A percentile compares a stretch with the other conserved stretches of the same genome.
Conservation (phyloP, 495 filamentous ascomycete species). For the Penicillium pulvis region DNA sequence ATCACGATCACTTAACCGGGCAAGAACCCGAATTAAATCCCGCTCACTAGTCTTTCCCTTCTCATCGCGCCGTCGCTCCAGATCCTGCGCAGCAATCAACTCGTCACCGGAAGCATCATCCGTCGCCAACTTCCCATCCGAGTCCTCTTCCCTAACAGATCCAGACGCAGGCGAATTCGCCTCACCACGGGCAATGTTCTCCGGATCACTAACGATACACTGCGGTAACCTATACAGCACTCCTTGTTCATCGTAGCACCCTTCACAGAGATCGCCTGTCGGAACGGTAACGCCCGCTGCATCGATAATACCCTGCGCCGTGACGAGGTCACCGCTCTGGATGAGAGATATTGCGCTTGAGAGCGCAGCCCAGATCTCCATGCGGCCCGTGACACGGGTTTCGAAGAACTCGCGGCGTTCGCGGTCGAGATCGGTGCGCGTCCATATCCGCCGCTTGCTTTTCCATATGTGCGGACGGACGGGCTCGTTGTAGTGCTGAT, state of each 20-base stretch:
- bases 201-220: slow-evolving; percentile 74
- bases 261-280: slow-evolving; percentile 68
- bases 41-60: slow-evolving; percentile 58
- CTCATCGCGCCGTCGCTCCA: slow-evolving; percentile 64
- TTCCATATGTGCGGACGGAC: slow-evolving; percentile 54
- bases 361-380: slow-evolving; percentile 79
- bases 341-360: slow-evolving; percentile 65
- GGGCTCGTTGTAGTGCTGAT: slow-evolving; percentile 54
- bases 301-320: slow-evolving; percentile 75
- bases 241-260: slow-evolving; percentile 77
- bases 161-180: slow-evolving; percentile 20
- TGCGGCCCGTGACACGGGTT: slow-evolving; percentile 74
- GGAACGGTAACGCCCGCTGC: slow-evolving; percentile 81
- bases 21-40: slow-evolving; percentile 58
- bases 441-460: slow-evolving; percentile 55
- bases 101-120: slow-evolving; percentile 52
- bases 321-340: slow-evolving; percentile 60
- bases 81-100: slow-evolving; percentile 48
- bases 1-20: slow-evolving; percentile 66
- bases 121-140: slow-evolving; percentile 45
- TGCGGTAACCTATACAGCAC: slow-evolving; percentile 75
- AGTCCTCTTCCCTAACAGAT: slow-evolving; percentile 43
- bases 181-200: slow-evolving; percentile 53
- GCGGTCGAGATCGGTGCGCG: slow-evolving; percentile 46
- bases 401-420: slow-evolving; percentile 74